Evolutionary conservation across 1,139 yeast species (phyloP).

Genomic region (Geotrichum europaeum): DNA sequence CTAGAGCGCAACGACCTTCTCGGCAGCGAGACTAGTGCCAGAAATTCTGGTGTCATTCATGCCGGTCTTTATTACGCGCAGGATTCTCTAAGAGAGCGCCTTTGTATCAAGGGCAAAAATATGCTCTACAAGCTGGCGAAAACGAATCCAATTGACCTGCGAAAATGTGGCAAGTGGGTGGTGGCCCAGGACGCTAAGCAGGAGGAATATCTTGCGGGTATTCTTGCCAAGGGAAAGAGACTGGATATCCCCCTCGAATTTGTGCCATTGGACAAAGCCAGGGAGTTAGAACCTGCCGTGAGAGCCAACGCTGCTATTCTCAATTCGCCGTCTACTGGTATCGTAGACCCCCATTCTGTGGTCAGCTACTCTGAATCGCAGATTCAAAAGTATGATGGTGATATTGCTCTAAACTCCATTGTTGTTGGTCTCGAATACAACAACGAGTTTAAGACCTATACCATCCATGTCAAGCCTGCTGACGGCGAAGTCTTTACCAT

Average conservation of each 20-base stretch:
- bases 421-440: slow-evolving; percentile 43
- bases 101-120: slow-evolving; percentile 71
- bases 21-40: slow-evolving; percentile 77
- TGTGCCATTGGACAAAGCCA: slow-evolving; percentile 43
- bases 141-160: slow-evolving; percentile 48
- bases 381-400: slow-evolving; percentile 55
- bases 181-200: slow-evolving; percentile 74
- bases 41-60: slow-evolving; percentile 89
- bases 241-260: slow-evolving; percentile 56
- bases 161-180: slow-evolving; percentile 72
- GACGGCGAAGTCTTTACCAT: slow-evolving; percentile 41
- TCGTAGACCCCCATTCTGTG: slow-evolving; percentile 72
- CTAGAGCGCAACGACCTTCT: slow-evolving; percentile 59
- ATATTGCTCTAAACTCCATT: slow-evolving; percentile 55
- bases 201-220: slow-evolving; percentile 48
- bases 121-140: slow-evolving; percentile 52
- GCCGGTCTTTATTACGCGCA: slow-evolving; percentile 82
- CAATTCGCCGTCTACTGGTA: slow-evolving; percentile 81
- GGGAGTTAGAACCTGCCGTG: slow-evolving; percentile 56
- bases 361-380: slow-evolving; percentile 53
- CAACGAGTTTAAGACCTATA: slow-evolving; percentile 18
- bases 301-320: slow-evolving; percentile 56
- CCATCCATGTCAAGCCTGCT: slow-evolving; percentile 16
- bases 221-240: slow-evolving; percentile 45
- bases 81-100: slow-evolving; percentile 55